Conservation (phyloP, 768 basidiomycete genomes). For the Panellus pusillus region DNA sequence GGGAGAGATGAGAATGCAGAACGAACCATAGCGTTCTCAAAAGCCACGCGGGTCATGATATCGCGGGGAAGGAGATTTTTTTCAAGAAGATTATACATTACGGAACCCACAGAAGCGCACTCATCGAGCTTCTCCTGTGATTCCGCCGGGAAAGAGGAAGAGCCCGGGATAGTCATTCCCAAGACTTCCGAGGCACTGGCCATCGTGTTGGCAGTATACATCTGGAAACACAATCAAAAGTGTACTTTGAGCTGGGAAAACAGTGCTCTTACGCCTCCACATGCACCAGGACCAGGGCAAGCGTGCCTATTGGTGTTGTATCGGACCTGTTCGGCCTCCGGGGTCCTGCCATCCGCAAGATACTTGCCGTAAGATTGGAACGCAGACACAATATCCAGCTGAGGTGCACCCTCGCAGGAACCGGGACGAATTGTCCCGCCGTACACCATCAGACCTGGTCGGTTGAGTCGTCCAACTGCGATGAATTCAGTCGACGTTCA, state of each 20-base stretch:
- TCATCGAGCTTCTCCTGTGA: slow-evolving; percentile 86
- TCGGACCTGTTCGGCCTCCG: slow-evolving; percentile 78
- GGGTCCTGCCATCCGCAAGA: slow-evolving; percentile 84
- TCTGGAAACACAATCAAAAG: slow-evolving; percentile 43
- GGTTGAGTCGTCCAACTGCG: slow-evolving; percentile 89
- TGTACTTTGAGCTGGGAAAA: too few species aligned
- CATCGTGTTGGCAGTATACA: slow-evolving; percentile 99
- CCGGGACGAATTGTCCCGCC: slow-evolving; percentile 95
- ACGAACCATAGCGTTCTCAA: slow-evolving; percentile 94
- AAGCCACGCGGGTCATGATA: slow-evolving; percentile 96
- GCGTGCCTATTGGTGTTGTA: slow-evolving; percentile 89
- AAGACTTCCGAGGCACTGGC: slow-evolving; percentile 92
- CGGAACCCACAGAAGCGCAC: slow-evolving; percentile 74
- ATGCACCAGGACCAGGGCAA: slow-evolving; percentile 97
- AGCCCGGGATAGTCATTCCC: slow-evolving; percentile 95
- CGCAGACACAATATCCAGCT: slow-evolving; percentile 93
- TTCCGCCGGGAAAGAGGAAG: slow-evolving; percentile 95
- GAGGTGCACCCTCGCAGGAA: slow-evolving; percentile 83
- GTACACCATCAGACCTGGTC: slow-evolving; percentile 97
- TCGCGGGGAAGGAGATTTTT: slow-evolving; percentile 89
- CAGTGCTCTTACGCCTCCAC: slow-evolving; percentile 78
- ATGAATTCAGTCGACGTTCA: not conserved
- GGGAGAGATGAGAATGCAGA: slow-evolving; percentile 5
- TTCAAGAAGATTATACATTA: slow-evolving; percentile 85
- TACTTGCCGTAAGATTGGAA: slow-evolving; percentile 98